phyloP scores from a whole-genome alignment of 805 yeast species.

The Candida railenensis region DNA sequence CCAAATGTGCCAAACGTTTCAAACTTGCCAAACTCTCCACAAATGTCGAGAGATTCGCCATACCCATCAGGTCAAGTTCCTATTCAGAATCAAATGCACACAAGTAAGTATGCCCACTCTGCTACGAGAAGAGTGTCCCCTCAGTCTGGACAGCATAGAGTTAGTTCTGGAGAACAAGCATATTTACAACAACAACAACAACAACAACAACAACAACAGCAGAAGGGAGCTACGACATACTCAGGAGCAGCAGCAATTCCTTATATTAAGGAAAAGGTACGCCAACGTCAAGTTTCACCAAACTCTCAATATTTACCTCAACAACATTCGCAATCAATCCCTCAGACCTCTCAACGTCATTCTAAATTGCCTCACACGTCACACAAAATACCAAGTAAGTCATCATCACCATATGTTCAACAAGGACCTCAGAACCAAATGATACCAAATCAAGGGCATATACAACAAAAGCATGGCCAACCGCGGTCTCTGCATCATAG shows the following conservation, averaged over 20 bases:
- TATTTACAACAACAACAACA: neutral
- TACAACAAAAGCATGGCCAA: neutral
- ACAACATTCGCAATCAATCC: neutral
- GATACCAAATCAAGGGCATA: conserved; percentile 5
- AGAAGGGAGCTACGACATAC: neutral
- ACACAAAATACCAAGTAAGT: neutral
- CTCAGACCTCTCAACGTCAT: neutral
- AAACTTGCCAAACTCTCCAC: neutral
- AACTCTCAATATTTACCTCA: neutral
- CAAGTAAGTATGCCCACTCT: conserved; percentile 2
- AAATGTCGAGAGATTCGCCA: conserved; percentile 17
- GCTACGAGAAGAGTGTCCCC: conserved; percentile 1
- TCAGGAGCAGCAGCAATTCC: conserved; percentile 1
- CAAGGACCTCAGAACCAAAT: neutral
- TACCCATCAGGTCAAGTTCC: conserved; percentile 14
- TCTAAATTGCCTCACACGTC: neutral
- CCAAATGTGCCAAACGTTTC: conserved; percentile 15
- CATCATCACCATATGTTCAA: neutral
- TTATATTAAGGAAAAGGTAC: conserved; percentile 1
- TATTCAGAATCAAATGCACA: conserved; percentile 10
- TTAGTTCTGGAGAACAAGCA: neutral
- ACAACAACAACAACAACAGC: neutral
- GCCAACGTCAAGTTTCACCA: conserved; percentile 3
- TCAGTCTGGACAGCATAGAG: neutral
- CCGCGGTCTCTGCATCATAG: neutral